Percentiles rank a stretch among this genome's conserved stretches.
phyloP scores from a whole-genome alignment of 208 protist genomes.

The Porcisia hertigi region DNA sequence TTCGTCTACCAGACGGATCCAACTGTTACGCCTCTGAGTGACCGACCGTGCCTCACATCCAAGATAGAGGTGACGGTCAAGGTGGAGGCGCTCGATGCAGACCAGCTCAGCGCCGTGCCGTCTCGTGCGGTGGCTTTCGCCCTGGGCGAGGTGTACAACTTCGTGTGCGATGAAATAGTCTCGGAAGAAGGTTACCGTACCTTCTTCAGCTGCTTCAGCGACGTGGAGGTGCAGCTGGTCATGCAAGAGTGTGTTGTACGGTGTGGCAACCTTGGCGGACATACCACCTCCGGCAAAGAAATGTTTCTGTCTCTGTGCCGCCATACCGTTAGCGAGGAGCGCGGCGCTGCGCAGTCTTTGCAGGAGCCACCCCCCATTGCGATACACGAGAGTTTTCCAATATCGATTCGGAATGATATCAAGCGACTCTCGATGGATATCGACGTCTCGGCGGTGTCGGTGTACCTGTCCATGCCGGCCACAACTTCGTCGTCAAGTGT shows the following conservation, averaged over 20 bases:
- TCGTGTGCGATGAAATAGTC: constrained; percentile 43
- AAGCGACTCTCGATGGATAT: constrained; percentile 17
- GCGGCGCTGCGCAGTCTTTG: constrained; percentile 10
- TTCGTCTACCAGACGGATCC: constrained; percentile 25
- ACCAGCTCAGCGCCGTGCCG: constrained; percentile 20
- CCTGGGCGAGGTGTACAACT: constrained; percentile 14
- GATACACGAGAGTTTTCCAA: constrained; percentile 22
- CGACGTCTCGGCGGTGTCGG: constrained; percentile 12
- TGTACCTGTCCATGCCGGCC: constrained; percentile 7
- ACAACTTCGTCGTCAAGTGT: constrained; percentile 11
- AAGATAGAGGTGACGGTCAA: constrained; percentile 41
- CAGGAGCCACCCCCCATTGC: constrained; percentile 16
- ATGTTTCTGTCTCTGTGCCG: constrained; percentile 15
- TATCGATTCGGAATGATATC: constrained; percentile 27
- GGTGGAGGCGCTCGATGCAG: constrained; percentile 29
- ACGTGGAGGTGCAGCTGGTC: constrained; percentile 46
- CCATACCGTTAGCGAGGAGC: constrained; percentile 20
- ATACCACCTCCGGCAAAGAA: neutral
- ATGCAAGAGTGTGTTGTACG: constrained; percentile 33
- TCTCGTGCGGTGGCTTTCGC: constrained; percentile 20
- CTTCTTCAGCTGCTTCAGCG: constrained; percentile 67
- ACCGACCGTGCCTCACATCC: constrained; percentile 43
- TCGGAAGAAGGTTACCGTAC: constrained; percentile 45
- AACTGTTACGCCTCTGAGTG: constrained; percentile 17
- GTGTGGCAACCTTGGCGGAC: constrained; percentile 3